Percentiles rank a stretch among this genome's conserved stretches.
Conservation (phyloP, 495 filamentous ascomycete genomes). For the Aspergillus ostianus region DNA sequence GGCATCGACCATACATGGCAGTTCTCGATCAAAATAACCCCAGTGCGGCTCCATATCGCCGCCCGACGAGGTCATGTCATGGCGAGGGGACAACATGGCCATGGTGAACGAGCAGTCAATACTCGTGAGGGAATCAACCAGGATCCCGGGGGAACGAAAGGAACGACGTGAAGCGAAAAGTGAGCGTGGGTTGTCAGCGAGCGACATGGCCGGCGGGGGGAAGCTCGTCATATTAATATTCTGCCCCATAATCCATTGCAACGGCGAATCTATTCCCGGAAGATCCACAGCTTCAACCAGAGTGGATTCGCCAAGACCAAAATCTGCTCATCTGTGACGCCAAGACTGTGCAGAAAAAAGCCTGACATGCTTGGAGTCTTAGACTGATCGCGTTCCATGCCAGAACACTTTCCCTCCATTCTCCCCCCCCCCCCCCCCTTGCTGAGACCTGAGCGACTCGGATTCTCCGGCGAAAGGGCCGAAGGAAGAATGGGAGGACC, state of each 20-base stretch:
- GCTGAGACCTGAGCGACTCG: neutral
- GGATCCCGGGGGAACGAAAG: neutral
- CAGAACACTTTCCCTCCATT: neutral
- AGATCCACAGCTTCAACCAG: neutral
- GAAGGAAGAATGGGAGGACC: neutral
- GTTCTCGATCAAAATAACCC: slow-evolving; percentile 56
- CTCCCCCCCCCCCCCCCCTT: neutral
- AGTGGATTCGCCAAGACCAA: slow-evolving; percentile 11
- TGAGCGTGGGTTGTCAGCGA: neutral
- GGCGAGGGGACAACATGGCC: slow-evolving; percentile 8
- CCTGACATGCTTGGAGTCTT: neutral
- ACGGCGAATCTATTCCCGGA: neutral
- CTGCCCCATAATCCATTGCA: too few species aligned
- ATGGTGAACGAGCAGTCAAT: neutral
- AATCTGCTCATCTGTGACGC: slow-evolving; percentile 12
- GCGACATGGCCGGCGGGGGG: too few species aligned
- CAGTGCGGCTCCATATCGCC: slow-evolving; percentile 50
- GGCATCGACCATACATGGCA: slow-evolving; percentile 58
- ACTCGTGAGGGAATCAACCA: neutral
- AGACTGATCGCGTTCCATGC: neutral
- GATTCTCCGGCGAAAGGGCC: neutral
- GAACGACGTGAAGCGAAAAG: neutral
- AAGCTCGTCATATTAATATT: neutral
- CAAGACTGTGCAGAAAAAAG: neutral
- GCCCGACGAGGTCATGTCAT: slow-evolving; percentile 4